Base-by-base conservation (phyloP, 306 rosid genomes). In the Coriaria nepalensis region DNA sequence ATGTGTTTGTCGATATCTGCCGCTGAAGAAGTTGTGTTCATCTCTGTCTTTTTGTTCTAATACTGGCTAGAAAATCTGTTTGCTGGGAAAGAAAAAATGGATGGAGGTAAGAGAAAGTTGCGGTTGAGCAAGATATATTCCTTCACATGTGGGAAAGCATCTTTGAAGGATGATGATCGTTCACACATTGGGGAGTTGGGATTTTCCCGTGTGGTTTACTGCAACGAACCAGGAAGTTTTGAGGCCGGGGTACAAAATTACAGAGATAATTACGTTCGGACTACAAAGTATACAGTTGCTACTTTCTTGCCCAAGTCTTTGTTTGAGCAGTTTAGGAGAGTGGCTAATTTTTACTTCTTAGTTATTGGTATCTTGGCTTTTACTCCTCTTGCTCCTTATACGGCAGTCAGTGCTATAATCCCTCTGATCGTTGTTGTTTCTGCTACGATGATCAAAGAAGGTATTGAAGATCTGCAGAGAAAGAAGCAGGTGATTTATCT, bases 271-370 rank as follows among this genome's bases (percentile, higher is more conserved):
- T 64, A 72, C 53, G 83, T 90, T 47, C 71, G 92, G 6, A 77
- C 95, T 36, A 90, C 95, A 2, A 90, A 90, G 57, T 90, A 85
- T 40, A 79, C 78, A 7, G 35, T 59, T 29, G 82, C 84, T 13
- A 79, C 82, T 65, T 90, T 90, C 78, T 59, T 90, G 70, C 95
- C 97, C 9, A 90, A 84, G 40, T 81, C 95, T 29, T 66, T 90
- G 68, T 90, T 90, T 73, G 97, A 90, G 78, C 97, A 90, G 73
- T 90, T 90, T 54, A 84, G 97, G 70, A 90, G 97, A 61, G 95
- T 84, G 47, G 97, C 97, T 10, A 90, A 90, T 65, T 90, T 90
- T 67, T 90, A 11, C 68, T 90, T 90, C 60, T 63, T 90, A 63
- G 82, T 90, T 10, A 52, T 66, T 61, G 97, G 95, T 7, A 8